Percentiles rank a stretch among this genome's conserved stretches.
phyloP scores from a whole-genome alignment of 805 yeast genomes.

The Isabelozyma rhagii region DNA sequence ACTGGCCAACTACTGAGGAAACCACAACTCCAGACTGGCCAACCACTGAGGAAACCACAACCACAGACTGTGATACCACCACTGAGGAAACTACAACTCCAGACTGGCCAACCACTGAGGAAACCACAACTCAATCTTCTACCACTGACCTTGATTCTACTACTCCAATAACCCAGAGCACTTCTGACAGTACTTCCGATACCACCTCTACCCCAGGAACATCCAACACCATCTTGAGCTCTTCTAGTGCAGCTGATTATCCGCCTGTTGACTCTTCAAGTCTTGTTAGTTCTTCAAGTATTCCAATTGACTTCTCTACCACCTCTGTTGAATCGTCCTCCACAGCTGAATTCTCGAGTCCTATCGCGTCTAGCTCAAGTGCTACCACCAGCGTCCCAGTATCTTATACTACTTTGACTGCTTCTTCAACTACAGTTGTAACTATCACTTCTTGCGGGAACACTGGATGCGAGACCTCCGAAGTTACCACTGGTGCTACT shows the following conservation, averaged over 20 bases:
- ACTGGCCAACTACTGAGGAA: not conserved
- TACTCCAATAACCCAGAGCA: no score
- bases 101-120: not conserved
- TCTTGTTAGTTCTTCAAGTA: not conserved
- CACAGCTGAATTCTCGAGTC: not conserved
- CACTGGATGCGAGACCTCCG: slow-evolving; percentile 13
- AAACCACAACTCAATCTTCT: not conserved
- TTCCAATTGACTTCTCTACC: not conserved
- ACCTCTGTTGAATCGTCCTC: not conserved
- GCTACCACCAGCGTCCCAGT: not conserved
- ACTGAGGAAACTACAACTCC: not conserved
- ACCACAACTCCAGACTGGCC: not conserved
- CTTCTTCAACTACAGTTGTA: slow-evolving; percentile 10
- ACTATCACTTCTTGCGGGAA: slow-evolving; percentile 21
- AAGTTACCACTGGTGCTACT: slow-evolving; percentile 14
- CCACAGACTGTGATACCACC: no score
- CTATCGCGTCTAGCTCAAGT: not conserved
- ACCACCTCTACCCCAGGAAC: slow-evolving; percentile 8
- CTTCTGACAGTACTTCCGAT: not conserved
- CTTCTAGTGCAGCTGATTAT: slow-evolving; percentile 1
- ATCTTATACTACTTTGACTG: not conserved
- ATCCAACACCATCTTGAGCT: not conserved
- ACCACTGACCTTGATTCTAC: no score
- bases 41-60: slow-evolving; percentile 1
- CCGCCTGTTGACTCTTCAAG: slow-evolving; percentile 1